A percentile compares a stretch with the other conserved stretches of the same genome.
Conservation (phyloP, 1,284 basidiomycete species). For the Wallemia hederae region DNA sequence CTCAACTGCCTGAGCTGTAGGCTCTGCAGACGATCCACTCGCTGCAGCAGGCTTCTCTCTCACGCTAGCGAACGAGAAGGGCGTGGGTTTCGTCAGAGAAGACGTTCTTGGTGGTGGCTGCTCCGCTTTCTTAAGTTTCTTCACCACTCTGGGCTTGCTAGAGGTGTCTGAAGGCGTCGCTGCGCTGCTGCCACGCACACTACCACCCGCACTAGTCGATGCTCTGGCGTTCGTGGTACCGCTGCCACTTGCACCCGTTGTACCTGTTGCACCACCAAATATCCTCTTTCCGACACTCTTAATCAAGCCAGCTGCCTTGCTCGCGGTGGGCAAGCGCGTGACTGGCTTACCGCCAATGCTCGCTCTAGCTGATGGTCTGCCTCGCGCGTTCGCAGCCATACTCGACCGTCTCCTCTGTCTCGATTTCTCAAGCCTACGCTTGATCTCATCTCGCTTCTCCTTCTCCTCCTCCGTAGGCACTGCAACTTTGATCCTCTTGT, state of each 20-base stretch:
- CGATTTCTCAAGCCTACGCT: not conserved
- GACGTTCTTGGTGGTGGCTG: not conserved
- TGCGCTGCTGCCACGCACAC: too few species aligned
- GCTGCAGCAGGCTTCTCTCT: not conserved
- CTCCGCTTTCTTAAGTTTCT: not conserved
- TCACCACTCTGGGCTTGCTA: not conserved
- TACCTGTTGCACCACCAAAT: too few species aligned
- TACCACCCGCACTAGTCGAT: not conserved
- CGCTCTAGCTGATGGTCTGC: not conserved
- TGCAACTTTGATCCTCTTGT: not conserved
- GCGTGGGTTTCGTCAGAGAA: not conserved
- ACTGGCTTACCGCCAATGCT: not conserved
- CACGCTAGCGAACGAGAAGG: not conserved
- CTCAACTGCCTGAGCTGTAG: not conserved
- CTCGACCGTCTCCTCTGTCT: not conserved
- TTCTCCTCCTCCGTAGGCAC: not conserved
- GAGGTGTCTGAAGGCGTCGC: too few species aligned
- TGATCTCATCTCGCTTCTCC: not conserved
- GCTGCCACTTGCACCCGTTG: too few species aligned
- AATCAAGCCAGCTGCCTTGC: not conserved
- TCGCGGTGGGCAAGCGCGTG: not conserved
- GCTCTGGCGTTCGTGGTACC: not conserved
- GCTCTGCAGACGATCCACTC: not conserved
- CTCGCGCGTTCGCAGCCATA: not conserved
- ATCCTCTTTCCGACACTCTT: not conserved